Conservation (phyloP, 306 rosid genomes). For the Gastrolobium bilobum region DNA sequence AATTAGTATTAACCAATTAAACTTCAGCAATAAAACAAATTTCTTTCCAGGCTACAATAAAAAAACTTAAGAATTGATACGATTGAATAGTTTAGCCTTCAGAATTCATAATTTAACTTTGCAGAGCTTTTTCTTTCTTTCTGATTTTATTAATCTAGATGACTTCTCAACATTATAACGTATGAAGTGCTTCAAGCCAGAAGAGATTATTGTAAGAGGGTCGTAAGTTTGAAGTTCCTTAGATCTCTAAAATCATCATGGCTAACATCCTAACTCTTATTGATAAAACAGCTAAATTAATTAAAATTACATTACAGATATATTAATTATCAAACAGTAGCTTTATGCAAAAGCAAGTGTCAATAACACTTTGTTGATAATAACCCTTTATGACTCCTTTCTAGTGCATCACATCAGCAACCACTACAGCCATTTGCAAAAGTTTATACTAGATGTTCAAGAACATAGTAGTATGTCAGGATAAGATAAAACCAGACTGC, state of each 20-base stretch:
- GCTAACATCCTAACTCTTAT: background rate
- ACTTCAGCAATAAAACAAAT: slow-evolving; percentile 18
- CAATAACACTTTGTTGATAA: background rate
- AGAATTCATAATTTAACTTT: background rate
- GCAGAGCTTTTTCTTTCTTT: background rate
- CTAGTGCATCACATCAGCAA: slow-evolving; percentile 32
- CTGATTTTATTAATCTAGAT: background rate
- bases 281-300: slow-evolving; percentile 5
- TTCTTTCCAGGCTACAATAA: background rate
- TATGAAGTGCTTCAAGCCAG: slow-evolving; percentile 29
- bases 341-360: background rate
- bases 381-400: background rate
- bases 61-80: slow-evolving; percentile 11
- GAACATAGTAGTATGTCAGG: background rate
- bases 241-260: background rate
- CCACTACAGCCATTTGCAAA: slow-evolving; percentile 21
- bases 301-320: background rate
- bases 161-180: background rate
- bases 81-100: background rate
- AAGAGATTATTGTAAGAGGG: background rate
- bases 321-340: slow-evolving; percentile 28
- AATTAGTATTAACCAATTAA: background rate
- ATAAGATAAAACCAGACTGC: slow-evolving; percentile 8
- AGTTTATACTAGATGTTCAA: slow-evolving; percentile 38
- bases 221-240: background rate